Conservation (phyloP, 495 filamentous ascomycete species). For the Chaetomium fimeti region DNA sequence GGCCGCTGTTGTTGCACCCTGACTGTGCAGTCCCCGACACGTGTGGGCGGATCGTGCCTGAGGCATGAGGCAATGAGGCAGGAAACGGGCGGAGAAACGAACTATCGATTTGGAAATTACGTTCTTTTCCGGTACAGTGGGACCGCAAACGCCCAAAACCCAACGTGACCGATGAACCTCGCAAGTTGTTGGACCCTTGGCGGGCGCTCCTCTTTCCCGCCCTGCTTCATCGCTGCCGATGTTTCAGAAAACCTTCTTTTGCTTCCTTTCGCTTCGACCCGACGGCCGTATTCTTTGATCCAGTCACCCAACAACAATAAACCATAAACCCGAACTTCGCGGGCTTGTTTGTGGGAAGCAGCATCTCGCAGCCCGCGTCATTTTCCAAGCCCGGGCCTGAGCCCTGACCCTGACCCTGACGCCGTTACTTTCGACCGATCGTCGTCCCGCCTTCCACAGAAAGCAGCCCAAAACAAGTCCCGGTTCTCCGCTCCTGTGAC, state of each 20-base stretch:
- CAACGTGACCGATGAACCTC: neutral
- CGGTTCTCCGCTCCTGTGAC: conserved; percentile 23
- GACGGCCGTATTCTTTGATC: neutral
- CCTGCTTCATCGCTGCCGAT: neutral
- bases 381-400: neutral
- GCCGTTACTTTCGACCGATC: conserved; percentile 24
- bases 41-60: conserved; percentile 3
- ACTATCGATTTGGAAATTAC: conserved; percentile 11
- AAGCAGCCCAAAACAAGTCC: conserved; percentile 28
- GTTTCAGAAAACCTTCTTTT: conserved; percentile 8
- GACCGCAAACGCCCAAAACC: neutral
- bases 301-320: neutral
- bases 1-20: neutral
- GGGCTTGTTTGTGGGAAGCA: neutral
- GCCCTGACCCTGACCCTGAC: neutral
- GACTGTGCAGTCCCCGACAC: neutral
- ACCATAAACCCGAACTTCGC: neutral
- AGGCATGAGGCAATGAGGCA: neutral
- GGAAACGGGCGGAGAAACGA: neutral
- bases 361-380: neutral
- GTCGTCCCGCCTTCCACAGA: conserved; percentile 29
- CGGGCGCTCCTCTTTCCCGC: neutral
- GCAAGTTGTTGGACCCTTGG: neutral
- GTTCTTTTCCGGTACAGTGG: neutral
- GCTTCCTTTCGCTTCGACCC: neutral